Conservation (phyloP, 148 eudicot genomes). For the Drosera capensis region DNA sequence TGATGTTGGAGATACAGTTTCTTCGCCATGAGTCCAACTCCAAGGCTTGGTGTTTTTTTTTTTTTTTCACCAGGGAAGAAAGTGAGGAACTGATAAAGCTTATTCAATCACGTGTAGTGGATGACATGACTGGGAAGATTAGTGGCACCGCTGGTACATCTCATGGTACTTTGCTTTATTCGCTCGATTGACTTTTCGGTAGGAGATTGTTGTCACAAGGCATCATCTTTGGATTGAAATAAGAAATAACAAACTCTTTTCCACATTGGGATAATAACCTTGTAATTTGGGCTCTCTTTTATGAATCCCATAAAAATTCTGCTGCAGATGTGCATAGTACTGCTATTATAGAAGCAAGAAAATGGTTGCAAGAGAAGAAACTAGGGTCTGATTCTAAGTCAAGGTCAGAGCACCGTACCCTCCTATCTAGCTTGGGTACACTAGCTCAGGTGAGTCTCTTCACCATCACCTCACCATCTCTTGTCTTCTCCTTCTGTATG, state of each 20-base stretch:
- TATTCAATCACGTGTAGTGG: constrained; percentile 47
- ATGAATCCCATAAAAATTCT: constrained; percentile 8
- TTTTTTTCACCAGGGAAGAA: constrained; percentile 55
- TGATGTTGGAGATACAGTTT: not conserved
- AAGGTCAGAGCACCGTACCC: constrained; percentile 17
- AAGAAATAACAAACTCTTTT: no score
- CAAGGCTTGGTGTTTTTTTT: constrained; percentile 9
- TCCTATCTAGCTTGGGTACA: constrained; percentile 14
- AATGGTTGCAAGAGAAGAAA: constrained; percentile 71
- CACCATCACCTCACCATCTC: no score
- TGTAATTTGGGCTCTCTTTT: no score
- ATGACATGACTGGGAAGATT: constrained; percentile 12
- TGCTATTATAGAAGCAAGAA: constrained; percentile 69
- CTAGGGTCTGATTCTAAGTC: constrained; percentile 31
- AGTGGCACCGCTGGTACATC: constrained; percentile 13
- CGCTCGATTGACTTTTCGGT: constrained; percentile 1
- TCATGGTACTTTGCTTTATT: constrained; percentile 15
- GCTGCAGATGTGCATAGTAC: constrained; percentile 28
- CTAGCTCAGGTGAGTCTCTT: constrained; percentile 10
- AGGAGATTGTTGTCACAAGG: no score
- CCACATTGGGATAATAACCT: no score
- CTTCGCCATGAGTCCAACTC: constrained; percentile 1
- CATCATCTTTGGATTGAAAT: no score
- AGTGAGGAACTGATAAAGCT: constrained; percentile 43
- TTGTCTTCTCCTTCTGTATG: not conserved